Evolutionary conservation across 768 basidiomycete species (phyloP).

Genomic region (Lactarius hengduanensis): DNA sequence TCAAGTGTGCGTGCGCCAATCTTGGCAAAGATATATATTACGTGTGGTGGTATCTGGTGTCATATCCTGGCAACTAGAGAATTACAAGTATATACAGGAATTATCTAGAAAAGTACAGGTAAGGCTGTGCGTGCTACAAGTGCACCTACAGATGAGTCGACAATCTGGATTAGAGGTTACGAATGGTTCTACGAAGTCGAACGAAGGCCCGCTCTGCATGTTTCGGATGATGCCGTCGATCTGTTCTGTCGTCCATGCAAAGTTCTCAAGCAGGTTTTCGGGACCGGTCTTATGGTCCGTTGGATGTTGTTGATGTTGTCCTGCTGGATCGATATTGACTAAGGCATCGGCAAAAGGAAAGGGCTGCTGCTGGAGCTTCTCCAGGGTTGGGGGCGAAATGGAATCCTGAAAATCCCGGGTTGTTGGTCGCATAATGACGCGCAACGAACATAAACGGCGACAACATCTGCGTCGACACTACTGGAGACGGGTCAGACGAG

Average conservation of each 20-base stretch:
- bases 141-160: conserved; percentile 1
- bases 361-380: not conserved
- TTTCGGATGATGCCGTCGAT: conserved; percentile 13
- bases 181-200: conserved; percentile 1
- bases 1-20: not conserved
- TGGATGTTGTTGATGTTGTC: not conserved
- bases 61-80: not conserved
- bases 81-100: conserved; percentile 22
- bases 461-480: not conserved
- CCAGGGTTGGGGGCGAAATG: not conserved
- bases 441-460: conserved; percentile 18
- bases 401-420: conserved; percentile 4
- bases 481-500: conserved; percentile 21
- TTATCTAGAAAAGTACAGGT: conserved; percentile 3
- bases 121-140: not conserved
- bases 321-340: not conserved
- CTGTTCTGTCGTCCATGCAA: conserved; percentile 13
- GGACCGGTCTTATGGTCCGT: not conserved
- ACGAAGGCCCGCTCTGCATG: conserved; percentile 5
- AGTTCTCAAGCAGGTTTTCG: conserved; percentile 11
- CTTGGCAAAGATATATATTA: not conserved
- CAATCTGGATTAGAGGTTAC: not conserved
- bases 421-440: not conserved
- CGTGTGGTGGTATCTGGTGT: conserved; percentile 3
- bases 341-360: not conserved